A percentile compares a stretch with the other conserved stretches of the same genome.
phyloP scores from a whole-genome alignment of 305 asterid genomes.

The Fraxinus sp. region DNA sequence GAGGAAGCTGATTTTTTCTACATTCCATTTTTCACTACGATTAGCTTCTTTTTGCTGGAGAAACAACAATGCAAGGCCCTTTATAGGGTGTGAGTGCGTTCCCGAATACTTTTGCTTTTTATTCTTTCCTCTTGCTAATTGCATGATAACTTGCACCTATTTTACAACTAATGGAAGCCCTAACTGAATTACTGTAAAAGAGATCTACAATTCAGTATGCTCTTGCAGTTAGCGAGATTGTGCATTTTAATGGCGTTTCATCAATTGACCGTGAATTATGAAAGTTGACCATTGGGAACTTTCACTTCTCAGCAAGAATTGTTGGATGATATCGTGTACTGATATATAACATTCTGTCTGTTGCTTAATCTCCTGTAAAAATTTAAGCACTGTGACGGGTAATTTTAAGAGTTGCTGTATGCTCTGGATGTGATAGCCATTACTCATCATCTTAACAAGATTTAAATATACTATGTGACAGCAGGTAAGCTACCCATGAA shows the following conservation, averaged over 20 bases:
- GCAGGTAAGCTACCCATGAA: constrained; percentile 9
- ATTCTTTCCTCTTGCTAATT: constrained; percentile 8
- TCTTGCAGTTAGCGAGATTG: constrained; percentile 17
- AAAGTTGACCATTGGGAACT: constrained; percentile 10
- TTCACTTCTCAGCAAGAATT: background rate
- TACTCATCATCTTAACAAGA: background rate
- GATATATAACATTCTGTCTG: constrained; percentile 4
- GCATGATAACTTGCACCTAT: background rate
- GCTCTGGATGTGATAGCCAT: constrained; percentile 8
- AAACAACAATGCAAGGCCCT: constrained; percentile 92
- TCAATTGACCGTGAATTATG: constrained; percentile 4
- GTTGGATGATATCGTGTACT: background rate
- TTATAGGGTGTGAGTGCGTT: constrained; percentile 99
- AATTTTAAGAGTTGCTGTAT: background rate
- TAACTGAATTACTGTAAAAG: background rate
- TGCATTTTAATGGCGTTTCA: background rate
- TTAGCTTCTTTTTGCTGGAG: constrained; percentile 90
- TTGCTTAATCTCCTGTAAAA: constrained; percentile 6
- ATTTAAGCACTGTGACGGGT: constrained; percentile 7
- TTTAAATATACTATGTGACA: background rate
- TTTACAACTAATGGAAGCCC: background rate
- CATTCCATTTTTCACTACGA: constrained; percentile 93
- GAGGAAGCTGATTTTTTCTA: constrained; percentile 97
- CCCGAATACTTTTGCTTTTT: constrained; percentile 30
- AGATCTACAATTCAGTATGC: background rate